Percentiles rank a stretch among this genome's conserved stretches.
These are phyloP conservation scores for Cystobasidium slooffiae DNA, from an alignment of 1,284 basidiomycete species.

Conservation along the genomic window DNA sequence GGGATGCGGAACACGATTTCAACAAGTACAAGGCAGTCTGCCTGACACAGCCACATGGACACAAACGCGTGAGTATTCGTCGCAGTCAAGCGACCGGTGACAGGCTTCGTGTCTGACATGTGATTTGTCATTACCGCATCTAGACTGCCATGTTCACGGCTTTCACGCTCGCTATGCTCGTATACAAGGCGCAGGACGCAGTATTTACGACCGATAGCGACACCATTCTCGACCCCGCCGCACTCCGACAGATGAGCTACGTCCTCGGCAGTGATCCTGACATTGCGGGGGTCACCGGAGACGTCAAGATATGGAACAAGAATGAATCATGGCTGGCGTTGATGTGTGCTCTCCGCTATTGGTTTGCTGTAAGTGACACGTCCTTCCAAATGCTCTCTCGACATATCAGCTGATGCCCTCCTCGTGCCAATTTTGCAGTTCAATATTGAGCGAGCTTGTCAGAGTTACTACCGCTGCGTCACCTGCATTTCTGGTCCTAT, in stretches of 20 bases:
- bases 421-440: slow-evolving; percentile 1
- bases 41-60: slow-evolving; percentile 22
- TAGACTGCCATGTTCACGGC: slow-evolving; percentile 27
- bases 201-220: slow-evolving; percentile 23
- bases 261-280: slow-evolving; percentile 16
- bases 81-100: not conserved
- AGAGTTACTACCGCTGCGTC: slow-evolving; percentile 23
- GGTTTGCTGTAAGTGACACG: slow-evolving; percentile 6
- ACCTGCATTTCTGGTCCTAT: slow-evolving; percentile 27
- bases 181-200: slow-evolving; percentile 20
- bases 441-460: slow-evolving; percentile 26
- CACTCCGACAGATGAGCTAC: slow-evolving; percentile 20
- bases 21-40: slow-evolving; percentile 29
- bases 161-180: slow-evolving; percentile 23
- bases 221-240: slow-evolving; percentile 17
- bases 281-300: slow-evolving; percentile 15
- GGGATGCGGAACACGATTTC: slow-evolving; percentile 26
- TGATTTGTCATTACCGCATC: not conserved
- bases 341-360: slow-evolving; percentile 22
- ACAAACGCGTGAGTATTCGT: slow-evolving; percentile 6
- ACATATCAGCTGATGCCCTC: not conserved
- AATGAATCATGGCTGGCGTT: slow-evolving; percentile 20
- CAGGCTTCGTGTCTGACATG: not conserved
- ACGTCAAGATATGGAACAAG: slow-evolving; percentile 31
- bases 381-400: not conserved